Evolutionary conservation across 2,329 filamentous ascomycete species (phyloP), one percentile per base, ranked within the genome.

Genomic region (Phaeophleospora eucalypticola): DNA sequence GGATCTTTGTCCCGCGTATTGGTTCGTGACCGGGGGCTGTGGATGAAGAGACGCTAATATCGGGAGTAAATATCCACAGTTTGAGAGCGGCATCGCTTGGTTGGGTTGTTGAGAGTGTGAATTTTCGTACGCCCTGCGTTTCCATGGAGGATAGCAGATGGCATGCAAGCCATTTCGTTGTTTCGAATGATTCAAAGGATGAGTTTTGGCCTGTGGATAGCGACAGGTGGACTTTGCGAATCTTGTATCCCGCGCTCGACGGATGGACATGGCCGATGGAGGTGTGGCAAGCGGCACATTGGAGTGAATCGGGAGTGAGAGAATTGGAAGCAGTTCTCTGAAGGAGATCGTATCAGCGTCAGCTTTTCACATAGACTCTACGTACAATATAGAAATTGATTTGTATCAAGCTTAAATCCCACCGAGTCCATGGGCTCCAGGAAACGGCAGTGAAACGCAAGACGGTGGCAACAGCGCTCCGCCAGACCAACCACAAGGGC

Each of bases 41-140:
- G 15, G 72, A 74, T 8, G 71, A 76, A 1, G 80, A 80, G 52
- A 81, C 78, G 41, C 71, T 71, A 34, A 83, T 68, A 48, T 81
- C 74, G 0, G 79, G 77, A 6, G 80, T 80, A 64, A 83, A 83
- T 44, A 80, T 68, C 80, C 80, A 83, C 20, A 82, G 37, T 43
- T 62, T 53, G 4, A 63, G 38, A 2, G 52, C 44, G 8, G 15
- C 4, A 2, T 36, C 14, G 29, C 36, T 37, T 15, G 39, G 14
- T 19, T 14, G 24, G 21, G 41, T 43, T 38, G 83, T 81, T 54
- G 83, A 79, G 1, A 85, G 72, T 43, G 80, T 49, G 64, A 83
- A 81, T 55, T 78, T 76, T 15, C 78, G 72, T 2, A 76, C 68
- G 32, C 77, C 79, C 53, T 75, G 72, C 46, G 73, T 74, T 18